Conservation (phyloP, 2,329 filamentous ascomycete species). For the Furcasterigmium sp. region DNA sequence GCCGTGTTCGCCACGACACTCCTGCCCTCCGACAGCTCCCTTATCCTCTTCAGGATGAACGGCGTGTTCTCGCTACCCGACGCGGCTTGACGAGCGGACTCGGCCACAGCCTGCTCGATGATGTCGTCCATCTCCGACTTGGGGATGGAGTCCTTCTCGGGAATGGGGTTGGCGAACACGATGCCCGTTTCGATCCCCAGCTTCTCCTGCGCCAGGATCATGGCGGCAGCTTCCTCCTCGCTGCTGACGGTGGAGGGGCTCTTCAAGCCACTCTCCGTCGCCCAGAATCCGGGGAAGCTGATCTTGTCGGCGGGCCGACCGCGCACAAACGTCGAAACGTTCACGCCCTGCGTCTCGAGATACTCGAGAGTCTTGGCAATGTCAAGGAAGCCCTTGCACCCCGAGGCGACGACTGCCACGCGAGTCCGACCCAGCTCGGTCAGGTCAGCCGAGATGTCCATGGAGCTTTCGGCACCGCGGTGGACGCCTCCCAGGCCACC, state of each 20-base stretch:
- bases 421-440: constrained; percentile 88
- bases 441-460: constrained; percentile 94
- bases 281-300: constrained; percentile 91
- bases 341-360: constrained; percentile 66
- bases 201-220: constrained; percentile 72
- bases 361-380: constrained; percentile 82
- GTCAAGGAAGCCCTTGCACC: constrained; percentile 95
- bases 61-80: constrained; percentile 78
- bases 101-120: constrained; percentile 62
- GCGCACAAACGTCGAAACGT: constrained; percentile 86
- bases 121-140: constrained; percentile 64
- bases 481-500: constrained; percentile 94
- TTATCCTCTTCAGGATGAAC: constrained; percentile 73
- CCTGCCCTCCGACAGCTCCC: constrained; percentile 67
- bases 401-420: constrained; percentile 82
- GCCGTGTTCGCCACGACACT: constrained; percentile 72
- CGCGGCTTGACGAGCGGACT: constrained; percentile 59
- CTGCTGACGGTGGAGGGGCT: constrained; percentile 72
- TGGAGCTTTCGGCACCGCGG: constrained; percentile 74
- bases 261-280: constrained; percentile 74
- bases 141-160: constrained; percentile 63
- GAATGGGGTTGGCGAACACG: constrained; percentile 85
- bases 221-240: constrained; percentile 78
- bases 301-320: constrained; percentile 61
- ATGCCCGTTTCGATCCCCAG: constrained; percentile 73